Conservation (phyloP, 495 filamentous ascomycete genomes). For the Penicillium cosmopolitanum region DNA sequence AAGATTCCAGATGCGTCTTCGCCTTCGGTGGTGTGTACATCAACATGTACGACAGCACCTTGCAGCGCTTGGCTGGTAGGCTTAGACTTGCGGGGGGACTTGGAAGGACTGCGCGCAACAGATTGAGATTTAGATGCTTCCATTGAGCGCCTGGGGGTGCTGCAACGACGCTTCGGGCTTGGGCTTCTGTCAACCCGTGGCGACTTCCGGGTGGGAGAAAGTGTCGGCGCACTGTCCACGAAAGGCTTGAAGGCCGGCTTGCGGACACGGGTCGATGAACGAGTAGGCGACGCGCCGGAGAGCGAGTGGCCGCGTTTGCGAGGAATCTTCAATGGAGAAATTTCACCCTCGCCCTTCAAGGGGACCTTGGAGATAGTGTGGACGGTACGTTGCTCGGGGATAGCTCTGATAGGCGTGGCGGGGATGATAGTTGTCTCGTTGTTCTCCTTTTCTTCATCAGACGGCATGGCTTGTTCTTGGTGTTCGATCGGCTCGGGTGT, state of each 20-base stretch:
- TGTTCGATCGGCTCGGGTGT: conserved; percentile 19
- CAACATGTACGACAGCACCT: conserved; percentile 84
- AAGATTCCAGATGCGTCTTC: conserved; percentile 86
- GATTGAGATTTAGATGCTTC: conserved; percentile 20
- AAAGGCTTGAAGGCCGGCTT: conserved; percentile 28
- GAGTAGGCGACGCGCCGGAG: conserved; percentile 42
- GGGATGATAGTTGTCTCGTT: conserved; percentile 28
- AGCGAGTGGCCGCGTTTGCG: conserved; percentile 57
- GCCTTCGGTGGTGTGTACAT: conserved; percentile 90
- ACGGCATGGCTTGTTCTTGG: conserved; percentile 5
- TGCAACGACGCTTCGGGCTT: conserved; percentile 30
- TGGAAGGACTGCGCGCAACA: conserved; percentile 33
- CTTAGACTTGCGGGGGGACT: conserved; percentile 33
- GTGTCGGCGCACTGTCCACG: conserved; percentile 18
- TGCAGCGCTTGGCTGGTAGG: conserved; percentile 47
- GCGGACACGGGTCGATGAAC: conserved; percentile 39
- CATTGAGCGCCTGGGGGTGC: conserved; percentile 20
- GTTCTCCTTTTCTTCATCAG: conserved; percentile 42
- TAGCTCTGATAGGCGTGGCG: conserved; percentile 38
- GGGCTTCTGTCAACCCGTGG: conserved; percentile 25
- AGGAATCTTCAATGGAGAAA: conserved; percentile 59
- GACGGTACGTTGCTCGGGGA: conserved; percentile 46
- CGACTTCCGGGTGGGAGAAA: conserved; percentile 33
- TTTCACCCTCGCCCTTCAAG: conserved; percentile 67
- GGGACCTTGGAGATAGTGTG: conserved; percentile 80